Conservation (phyloP, 805 yeast species). For the Sugiyamaella valdiviana region DNA sequence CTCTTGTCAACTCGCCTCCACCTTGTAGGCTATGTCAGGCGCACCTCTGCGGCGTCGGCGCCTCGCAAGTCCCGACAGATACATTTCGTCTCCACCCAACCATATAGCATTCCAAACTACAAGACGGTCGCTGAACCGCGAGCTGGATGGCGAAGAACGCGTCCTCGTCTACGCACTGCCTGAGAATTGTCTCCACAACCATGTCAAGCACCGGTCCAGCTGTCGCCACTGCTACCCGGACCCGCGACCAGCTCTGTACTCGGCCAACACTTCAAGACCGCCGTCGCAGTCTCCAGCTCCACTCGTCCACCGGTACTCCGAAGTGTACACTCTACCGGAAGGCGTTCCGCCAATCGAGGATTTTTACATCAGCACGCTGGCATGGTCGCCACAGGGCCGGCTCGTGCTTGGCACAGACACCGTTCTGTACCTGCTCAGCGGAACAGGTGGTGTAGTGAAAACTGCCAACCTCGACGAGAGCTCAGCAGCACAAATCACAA, state of each 20-base stretch:
- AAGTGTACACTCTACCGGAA: too few species aligned
- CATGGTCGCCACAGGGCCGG: not conserved
- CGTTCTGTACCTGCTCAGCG: not conserved
- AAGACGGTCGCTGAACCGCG: too few species aligned
- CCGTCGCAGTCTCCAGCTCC: not conserved
- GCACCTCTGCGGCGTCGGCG: not conserved
- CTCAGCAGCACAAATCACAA: too few species aligned
- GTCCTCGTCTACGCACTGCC: not conserved
- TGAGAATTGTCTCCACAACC: not conserved
- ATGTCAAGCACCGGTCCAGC: not conserved
- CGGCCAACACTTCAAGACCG: too few species aligned
- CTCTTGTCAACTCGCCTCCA: not conserved
- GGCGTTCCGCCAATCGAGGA: too few species aligned
- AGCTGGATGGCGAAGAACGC: not conserved
- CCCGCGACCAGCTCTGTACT: not conserved
- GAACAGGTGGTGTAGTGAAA: too few species aligned
- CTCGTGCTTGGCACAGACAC: not conserved
- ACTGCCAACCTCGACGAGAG: too few species aligned
- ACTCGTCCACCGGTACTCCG: not conserved
- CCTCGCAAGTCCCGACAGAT: not conserved
- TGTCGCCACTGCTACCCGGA: not conserved
- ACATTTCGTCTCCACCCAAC: not conserved
- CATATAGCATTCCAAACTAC: not conserved
- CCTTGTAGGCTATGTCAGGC: not conserved
- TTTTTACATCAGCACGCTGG: not conserved